A percentile compares a stretch with the other conserved stretches of the same genome.
Conservation (phyloP, 495 filamentous ascomycete genomes). For the Pyrenopolyporus hunteri region DNA sequence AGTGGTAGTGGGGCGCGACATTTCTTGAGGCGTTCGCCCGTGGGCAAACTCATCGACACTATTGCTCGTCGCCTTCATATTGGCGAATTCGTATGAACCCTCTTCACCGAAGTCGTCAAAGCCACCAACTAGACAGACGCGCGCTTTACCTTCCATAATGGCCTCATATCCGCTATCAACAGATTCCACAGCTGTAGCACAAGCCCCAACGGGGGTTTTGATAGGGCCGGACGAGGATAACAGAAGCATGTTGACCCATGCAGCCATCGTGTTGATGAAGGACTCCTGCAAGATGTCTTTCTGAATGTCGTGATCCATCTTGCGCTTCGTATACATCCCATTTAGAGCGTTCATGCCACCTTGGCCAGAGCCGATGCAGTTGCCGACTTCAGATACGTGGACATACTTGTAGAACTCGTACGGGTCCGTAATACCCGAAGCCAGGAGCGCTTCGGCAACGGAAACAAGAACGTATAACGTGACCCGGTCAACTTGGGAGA, state of each 20-base stretch:
- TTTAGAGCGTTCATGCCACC: constrained; percentile 90
- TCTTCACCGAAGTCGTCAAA: constrained; percentile 99
- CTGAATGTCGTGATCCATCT: constrained; percentile 95
- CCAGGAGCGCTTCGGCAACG: constrained; percentile 86
- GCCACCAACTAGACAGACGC: constrained; percentile 95
- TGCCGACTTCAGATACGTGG: constrained; percentile 96
- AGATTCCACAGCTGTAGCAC: constrained; percentile 96
- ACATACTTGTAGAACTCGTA: constrained; percentile 99
- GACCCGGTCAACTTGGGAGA: constrained; percentile 94
- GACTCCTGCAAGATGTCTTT: constrained; percentile 99
- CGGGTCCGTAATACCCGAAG: constrained; percentile 96
- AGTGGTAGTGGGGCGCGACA: constrained; percentile 96
- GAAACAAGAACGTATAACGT: constrained; percentile 94
- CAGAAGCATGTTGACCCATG: constrained; percentile 99
- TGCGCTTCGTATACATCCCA: constrained; percentile 98
- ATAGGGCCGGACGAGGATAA: constrained; percentile 97
- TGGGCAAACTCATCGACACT: constrained; percentile 94
- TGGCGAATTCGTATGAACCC: constrained; percentile 98
- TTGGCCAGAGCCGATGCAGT: constrained; percentile 97
- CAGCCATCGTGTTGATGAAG: constrained; percentile 99
- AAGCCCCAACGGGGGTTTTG: constrained; percentile 97
- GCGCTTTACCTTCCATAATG: constrained; percentile 95
- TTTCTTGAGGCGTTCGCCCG: constrained; percentile 92
- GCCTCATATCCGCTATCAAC: constrained; percentile 97
- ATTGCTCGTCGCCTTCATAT: constrained; percentile 99